A percentile compares a stretch with the other conserved stretches of the same genome.
Evolutionary conservation across 352 stramenopile species (phyloP).

Genomic region (Pythium scleroteichum): DNA sequence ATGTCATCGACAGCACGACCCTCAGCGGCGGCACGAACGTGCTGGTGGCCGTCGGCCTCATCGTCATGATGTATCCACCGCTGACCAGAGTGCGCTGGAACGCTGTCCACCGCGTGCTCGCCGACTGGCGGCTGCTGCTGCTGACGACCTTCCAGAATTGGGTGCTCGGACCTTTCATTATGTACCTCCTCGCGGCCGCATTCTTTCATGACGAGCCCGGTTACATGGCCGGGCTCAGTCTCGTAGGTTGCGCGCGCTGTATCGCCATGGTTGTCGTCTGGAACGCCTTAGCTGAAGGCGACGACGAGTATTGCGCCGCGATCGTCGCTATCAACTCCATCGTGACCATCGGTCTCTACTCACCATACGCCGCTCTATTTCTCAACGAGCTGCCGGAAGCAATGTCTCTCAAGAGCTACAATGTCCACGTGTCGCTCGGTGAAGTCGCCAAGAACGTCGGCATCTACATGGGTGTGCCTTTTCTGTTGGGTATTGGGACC

Average conservation of each 20-base stretch:
- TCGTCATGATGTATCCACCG: slow-evolving; percentile 69
- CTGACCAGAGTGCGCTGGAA: slow-evolving; percentile 60
- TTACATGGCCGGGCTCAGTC: slow-evolving; percentile 65
- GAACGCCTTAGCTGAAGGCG: slow-evolving; percentile 59
- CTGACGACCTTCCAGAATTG: slow-evolving; percentile 67
- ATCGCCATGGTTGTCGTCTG: slow-evolving; percentile 88
- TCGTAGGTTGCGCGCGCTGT: slow-evolving; percentile 70
- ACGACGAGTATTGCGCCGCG: slow-evolving; percentile 66
- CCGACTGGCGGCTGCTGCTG: slow-evolving; percentile 49
- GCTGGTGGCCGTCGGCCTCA: slow-evolving; percentile 49
- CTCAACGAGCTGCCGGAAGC: slow-evolving; percentile 44
- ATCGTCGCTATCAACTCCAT: slow-evolving; percentile 76
- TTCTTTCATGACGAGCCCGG: slow-evolving; percentile 52
- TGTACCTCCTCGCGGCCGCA: slow-evolving; percentile 51
- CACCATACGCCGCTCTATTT: slow-evolving; percentile 57
- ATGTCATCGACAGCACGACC: slow-evolving; percentile 50
- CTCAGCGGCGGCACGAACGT: slow-evolving; percentile 49
- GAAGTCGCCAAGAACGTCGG: slow-evolving; percentile 59
- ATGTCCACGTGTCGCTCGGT: slow-evolving; percentile 42
- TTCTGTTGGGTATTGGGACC: slow-evolving; percentile 42
- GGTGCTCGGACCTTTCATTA: slow-evolving; percentile 49
- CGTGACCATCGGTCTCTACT: slow-evolving; percentile 62
- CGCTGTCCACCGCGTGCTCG: slow-evolving; percentile 39
- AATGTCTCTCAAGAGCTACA: slow-evolving; percentile 40
- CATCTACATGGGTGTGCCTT: slow-evolving; percentile 74